Conservation (phyloP, 306 rosid genomes). For the Phaseolus lunatus region DNA sequence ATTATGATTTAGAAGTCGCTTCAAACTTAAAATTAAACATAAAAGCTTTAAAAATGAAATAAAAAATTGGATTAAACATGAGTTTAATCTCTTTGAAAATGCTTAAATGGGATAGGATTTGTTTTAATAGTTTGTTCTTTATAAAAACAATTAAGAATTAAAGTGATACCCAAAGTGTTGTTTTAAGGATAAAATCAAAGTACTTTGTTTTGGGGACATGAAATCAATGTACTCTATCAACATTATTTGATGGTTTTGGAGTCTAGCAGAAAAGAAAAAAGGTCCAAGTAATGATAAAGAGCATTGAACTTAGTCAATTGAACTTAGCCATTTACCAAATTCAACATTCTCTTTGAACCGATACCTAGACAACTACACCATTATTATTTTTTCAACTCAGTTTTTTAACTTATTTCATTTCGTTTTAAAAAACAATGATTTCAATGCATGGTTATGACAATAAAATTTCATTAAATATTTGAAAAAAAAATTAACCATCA, state of each 20-base stretch:
- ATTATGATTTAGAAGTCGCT: not conserved
- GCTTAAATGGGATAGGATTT: no score
- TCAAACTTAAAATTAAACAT: not conserved
- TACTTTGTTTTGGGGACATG: no score
- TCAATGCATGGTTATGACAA: no score
- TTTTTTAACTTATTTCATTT: no score
- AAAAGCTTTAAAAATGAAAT: not conserved
- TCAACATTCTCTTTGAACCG: not conserved
- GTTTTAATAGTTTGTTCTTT: not conserved
- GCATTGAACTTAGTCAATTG: conserved; percentile 2
- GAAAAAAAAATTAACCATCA: no score
- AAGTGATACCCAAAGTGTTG: not conserved
- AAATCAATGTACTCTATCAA: no score
- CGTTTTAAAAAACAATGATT: no score
- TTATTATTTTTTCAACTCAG: no score
- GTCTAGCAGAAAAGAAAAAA: not conserved
- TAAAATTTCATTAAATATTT: no score
- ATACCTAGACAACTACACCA: not conserved
- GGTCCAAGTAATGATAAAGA: not conserved
- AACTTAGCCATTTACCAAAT: not conserved
- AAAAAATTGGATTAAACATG: not conserved
- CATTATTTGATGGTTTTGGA: not conserved
- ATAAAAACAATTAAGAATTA: not conserved
- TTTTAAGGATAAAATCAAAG: no score
- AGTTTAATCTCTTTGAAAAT: no score